Evolutionary conservation across 2,329 filamentous ascomycete genomes (phyloP).

Genomic region (Fonsecaea erecta): DNA sequence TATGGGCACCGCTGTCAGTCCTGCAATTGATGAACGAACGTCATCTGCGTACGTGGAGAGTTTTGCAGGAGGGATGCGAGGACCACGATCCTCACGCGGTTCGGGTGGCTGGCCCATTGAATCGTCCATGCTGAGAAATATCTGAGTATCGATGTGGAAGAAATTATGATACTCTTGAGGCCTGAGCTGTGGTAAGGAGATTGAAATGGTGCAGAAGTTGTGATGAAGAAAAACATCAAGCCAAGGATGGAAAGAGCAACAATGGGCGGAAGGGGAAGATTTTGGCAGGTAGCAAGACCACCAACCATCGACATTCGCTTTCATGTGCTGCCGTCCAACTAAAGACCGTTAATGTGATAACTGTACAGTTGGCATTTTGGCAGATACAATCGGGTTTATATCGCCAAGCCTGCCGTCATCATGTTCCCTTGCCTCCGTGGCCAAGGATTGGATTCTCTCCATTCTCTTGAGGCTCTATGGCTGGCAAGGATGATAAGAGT

Average conservation of each 20-base stretch:
- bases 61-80: conserved; percentile 32
- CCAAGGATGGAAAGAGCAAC: background rate
- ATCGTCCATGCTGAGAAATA: conserved; percentile 26
- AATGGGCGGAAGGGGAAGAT: too few species aligned
- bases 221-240: background rate
- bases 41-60: conserved; percentile 21
- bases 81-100: conserved; percentile 30
- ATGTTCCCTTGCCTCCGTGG: background rate
- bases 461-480: background rate
- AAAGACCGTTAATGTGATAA: background rate
- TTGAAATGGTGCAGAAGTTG: background rate
- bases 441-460: background rate
- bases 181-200: background rate
- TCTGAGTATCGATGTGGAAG: background rate
- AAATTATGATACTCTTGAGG: background rate
- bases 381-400: background rate
- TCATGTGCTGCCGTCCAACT: background rate
- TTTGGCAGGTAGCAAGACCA: background rate
- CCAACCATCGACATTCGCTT: background rate
- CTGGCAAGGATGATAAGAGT: too few species aligned
- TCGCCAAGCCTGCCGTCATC: background rate
- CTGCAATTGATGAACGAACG: background rate
- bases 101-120: conserved; percentile 10
- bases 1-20: conserved; percentile 1
- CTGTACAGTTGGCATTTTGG: background rate